Base-by-base conservation (phyloP, 352 stramenopile genomes). In the Phytophthora tentaculata region DNA sequence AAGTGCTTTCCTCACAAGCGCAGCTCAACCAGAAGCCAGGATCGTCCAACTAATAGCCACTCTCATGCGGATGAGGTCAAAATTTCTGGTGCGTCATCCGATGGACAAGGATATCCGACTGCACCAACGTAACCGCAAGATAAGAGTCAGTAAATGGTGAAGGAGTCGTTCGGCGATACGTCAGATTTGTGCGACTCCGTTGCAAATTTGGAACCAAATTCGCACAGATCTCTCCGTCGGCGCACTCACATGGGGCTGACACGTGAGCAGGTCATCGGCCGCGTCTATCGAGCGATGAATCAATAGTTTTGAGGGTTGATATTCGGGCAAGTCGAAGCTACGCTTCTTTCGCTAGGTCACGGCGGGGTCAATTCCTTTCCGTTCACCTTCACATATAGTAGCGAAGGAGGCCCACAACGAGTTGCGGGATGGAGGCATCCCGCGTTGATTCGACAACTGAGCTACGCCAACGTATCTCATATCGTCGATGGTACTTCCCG, bases 131-230 rank as follows among this genome's bases (percentile, higher is more conserved):
- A 14, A 49, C 43, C 17, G 2, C n/a, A 49, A 20, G 43, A 49
- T 49, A 13, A 26, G 19, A 49, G 43, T 49, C 43, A 49, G 43
- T 6, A 26, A 49, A 49, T 23, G 43, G 43, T 14, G 5, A 14
- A 45, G 4, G 39, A 45, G 39, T 17, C 35, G 2, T 13, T 12
- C 16, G 35, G 35, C 35, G 2, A 13, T 17, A 10, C 13, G 2
- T 17, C 9, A 43, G 8, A 43, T 43, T 2, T n/a, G 5, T 17
- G 35, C 35, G 35, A 5, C 47, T 13, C 98, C 97, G 77, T 98
- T 94, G 28, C 94, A 81, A 65, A 98, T 98, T 78, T 99, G 94
- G 80, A 98, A 98, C 59, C 98, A 98, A 22, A 98, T 85, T 9
- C 89, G 86, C 8, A 98, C 77, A 50, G 87, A 84, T 67, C 98